Conservation (phyloP, 768 basidiomycete species). For the Suillus clintonianus region DNA sequence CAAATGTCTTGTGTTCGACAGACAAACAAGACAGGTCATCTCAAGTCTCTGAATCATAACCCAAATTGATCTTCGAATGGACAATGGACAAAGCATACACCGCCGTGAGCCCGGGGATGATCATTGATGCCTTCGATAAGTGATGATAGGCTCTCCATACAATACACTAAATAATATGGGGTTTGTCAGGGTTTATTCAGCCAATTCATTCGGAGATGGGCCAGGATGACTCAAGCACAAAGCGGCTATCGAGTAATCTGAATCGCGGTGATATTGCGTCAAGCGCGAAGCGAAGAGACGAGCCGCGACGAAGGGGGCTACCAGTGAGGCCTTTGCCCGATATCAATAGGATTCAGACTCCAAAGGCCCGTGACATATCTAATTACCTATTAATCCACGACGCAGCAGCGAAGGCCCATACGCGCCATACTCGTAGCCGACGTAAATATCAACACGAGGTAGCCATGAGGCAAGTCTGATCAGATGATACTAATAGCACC, state of each 20-base stretch:
- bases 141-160: background rate
- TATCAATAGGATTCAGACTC: background rate
- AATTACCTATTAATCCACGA: slow-evolving; percentile 1
- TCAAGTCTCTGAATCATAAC: background rate
- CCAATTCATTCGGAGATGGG: background rate
- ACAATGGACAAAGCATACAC: background rate
- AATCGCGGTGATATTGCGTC: background rate
- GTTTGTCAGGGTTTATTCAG: background rate
- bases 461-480: background rate
- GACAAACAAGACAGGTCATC: background rate
- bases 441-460: background rate
- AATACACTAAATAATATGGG: background rate
- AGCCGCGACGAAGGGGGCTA: background rate
- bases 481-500: background rate
- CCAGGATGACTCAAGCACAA: background rate
- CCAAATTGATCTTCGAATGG: background rate
- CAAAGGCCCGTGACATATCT: background rate
- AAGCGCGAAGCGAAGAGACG: background rate
- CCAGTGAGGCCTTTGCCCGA: background rate
- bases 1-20: background rate
- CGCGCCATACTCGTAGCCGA: background rate
- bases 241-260: background rate
- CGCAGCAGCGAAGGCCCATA: background rate
- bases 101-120: background rate
- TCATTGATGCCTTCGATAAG: background rate